A percentile compares a stretch with the other conserved stretches of the same genome.
Conservation (phyloP, 495 filamentous ascomycete genomes). For the Polyplosphaeria fusca region DNA sequence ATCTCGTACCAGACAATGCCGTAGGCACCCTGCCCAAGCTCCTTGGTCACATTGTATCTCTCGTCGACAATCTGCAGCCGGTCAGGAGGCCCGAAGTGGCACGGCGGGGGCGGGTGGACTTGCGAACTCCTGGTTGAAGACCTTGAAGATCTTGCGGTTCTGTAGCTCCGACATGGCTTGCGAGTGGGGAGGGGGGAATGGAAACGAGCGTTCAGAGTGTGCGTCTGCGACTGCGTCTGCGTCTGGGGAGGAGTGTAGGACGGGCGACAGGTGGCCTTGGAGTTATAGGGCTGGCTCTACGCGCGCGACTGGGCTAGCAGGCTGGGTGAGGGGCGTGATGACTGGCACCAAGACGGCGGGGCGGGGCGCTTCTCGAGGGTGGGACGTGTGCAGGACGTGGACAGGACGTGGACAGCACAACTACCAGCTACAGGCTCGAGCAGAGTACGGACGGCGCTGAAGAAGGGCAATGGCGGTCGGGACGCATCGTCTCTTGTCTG, state of each 20-base stretch:
- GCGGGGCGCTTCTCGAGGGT: background rate
- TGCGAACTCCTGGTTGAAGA: slow-evolving; percentile 96
- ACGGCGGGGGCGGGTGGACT: background rate
- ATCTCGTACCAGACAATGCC: slow-evolving; percentile 90
- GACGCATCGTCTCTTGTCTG: too few relatives aligned
- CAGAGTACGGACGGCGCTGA: too few relatives aligned
- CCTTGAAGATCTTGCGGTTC: slow-evolving; percentile 96
- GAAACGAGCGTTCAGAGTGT: background rate
- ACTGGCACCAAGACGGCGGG: too few relatives aligned
- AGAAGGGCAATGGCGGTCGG: too few relatives aligned
- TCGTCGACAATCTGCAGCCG: slow-evolving; percentile 72
- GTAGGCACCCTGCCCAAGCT: slow-evolving; percentile 95
- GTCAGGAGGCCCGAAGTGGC: background rate
- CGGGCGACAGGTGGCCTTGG: background rate
- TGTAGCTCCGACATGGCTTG: slow-evolving; percentile 71
- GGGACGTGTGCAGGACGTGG: too few relatives aligned
- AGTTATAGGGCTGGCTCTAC: background rate
- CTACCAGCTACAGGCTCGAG: too few relatives aligned
- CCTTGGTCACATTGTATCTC: slow-evolving; percentile 97
- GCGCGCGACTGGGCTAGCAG: background rate
- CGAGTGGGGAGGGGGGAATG: background rate
- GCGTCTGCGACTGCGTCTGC: background rate
- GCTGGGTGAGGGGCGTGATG: too few relatives aligned
- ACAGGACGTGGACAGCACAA: too few relatives aligned
- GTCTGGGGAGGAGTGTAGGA: background rate